Conservation (phyloP, 441 rosid species). For the Croton setiger region DNA sequence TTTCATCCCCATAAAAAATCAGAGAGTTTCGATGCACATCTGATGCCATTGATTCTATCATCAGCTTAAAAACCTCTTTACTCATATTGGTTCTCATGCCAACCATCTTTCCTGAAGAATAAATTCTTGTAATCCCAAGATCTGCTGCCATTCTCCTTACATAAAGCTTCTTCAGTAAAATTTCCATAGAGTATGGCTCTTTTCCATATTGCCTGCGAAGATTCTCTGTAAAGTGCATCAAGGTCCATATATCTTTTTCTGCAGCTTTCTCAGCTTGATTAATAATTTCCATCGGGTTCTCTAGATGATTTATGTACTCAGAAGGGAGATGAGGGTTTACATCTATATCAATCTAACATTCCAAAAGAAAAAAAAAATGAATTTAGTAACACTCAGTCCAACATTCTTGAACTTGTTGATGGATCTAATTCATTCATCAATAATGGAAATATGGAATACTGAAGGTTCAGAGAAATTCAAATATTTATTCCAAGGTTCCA, state of each 20-base stretch:
- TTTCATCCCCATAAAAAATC: slow-evolving; percentile 60
- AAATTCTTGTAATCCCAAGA: slow-evolving; percentile 76
- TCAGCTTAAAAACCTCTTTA: slow-evolving; percentile 76
- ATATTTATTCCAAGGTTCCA: neutral
- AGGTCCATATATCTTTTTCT: slow-evolving; percentile 73
- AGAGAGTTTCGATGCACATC: slow-evolving; percentile 66
- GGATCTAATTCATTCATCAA: neutral
- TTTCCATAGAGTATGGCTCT: slow-evolving; percentile 91
- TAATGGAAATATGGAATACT: neutral
- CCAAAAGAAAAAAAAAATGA: slow-evolving; percentile 13
- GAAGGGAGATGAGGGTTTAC: slow-evolving; percentile 80
- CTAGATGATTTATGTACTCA: slow-evolving; percentile 86
- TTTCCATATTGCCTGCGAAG: slow-evolving; percentile 86
- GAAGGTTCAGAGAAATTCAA: neutral
- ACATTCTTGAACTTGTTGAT: neutral
- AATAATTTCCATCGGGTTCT: slow-evolving; percentile 88
- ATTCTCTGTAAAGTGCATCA: slow-evolving; percentile 88
- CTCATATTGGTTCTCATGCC: slow-evolving; percentile 83
- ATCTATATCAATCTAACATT: slow-evolving; percentile 69
- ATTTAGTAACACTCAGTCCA: slow-evolving; percentile 9
- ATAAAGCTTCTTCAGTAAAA: slow-evolving; percentile 83
- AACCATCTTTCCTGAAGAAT: slow-evolving; percentile 86
- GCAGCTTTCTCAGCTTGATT: slow-evolving; percentile 88
- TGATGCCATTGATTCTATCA: slow-evolving; percentile 69
- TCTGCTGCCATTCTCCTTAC: slow-evolving; percentile 98